phyloP scores from a whole-genome alignment of 1,139 yeast genomes.

The Tardiomyces digboiensis region DNA sequence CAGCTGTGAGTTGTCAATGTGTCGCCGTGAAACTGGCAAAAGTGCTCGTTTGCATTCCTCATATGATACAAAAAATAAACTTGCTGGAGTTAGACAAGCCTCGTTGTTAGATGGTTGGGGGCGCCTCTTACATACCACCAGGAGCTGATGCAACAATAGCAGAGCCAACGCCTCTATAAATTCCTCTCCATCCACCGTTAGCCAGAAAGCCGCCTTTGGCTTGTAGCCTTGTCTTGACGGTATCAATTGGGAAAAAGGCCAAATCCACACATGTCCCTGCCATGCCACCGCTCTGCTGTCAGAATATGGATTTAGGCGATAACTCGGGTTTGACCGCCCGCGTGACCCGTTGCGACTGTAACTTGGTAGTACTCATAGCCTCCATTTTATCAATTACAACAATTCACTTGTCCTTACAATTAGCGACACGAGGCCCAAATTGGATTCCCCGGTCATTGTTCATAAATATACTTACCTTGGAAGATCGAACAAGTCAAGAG shows the following conservation, averaged over 20 bases:
- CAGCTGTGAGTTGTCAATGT: conserved; percentile 22
- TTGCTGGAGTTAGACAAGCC: conserved; percentile 37
- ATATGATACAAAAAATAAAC: conserved; percentile 82
- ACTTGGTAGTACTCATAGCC: too few relatives aligned
- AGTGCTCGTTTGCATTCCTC: conserved; percentile 60
- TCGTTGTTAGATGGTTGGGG: too few relatives aligned
- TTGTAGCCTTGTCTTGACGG: conserved; percentile 86
- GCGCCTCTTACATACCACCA: conserved; percentile 25
- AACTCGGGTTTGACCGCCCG: neutral
- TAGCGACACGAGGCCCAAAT: neutral
- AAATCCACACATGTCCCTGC: conserved; percentile 96
- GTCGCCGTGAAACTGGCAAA: conserved; percentile 29
- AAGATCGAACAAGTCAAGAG: too few relatives aligned
- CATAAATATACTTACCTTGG: too few relatives aligned
- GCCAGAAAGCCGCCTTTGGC: conserved; percentile 90
- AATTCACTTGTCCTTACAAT: neutral
- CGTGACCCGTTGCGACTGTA: too few relatives aligned
- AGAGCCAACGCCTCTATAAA: conserved; percentile 87
- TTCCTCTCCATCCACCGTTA: conserved; percentile 90
- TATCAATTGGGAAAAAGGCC: conserved; percentile 93
- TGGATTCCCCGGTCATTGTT: too few relatives aligned
- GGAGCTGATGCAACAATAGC: conserved; percentile 97
- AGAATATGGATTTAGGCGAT: neutral
- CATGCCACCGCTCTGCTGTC: conserved; percentile 53
- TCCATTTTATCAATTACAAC: too few relatives aligned